These are phyloP conservation scores for Lagenidium giganteum DNA, from an alignment of 352 stramenopile genomes.

Conservation along the genomic window DNA sequence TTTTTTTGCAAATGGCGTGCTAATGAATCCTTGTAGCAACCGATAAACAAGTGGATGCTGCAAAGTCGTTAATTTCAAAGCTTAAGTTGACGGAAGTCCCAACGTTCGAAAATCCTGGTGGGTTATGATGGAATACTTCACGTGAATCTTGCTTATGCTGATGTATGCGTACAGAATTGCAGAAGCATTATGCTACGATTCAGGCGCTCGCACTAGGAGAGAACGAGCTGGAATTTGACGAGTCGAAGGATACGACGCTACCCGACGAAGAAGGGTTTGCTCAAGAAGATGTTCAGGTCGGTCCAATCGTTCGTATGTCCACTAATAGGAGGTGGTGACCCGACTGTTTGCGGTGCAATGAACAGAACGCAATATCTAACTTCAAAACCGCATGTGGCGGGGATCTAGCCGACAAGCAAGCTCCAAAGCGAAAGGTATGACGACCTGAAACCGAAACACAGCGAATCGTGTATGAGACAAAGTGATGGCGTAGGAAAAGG, in stretches of 20 bases:
- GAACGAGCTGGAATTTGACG: conserved; percentile 56
- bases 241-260: conserved; percentile 56
- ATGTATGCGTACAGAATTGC: conserved; percentile 32
- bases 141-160: neutral
- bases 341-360: no score
- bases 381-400: no score
- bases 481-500: no score
- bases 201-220: conserved; percentile 61
- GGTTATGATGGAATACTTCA: neutral
- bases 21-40: conserved; percentile 16
- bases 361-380: no score
- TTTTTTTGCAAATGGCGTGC: neutral
- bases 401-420: no score
- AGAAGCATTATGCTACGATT: conserved; percentile 71
- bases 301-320: neutral
- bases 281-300: conserved; percentile 53
- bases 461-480: no score
- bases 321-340: no score
- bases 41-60: conserved; percentile 42
- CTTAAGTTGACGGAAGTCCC: conserved; percentile 56
- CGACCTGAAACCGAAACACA: no score
- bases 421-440: no score
- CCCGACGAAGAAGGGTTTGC: conserved; percentile 54
- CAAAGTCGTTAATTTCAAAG: conserved; percentile 47
- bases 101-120: conserved; percentile 68